Base-by-base conservation (phyloP, 768 basidiomycete species). In the Boletus pseudo-olivaceus region DNA sequence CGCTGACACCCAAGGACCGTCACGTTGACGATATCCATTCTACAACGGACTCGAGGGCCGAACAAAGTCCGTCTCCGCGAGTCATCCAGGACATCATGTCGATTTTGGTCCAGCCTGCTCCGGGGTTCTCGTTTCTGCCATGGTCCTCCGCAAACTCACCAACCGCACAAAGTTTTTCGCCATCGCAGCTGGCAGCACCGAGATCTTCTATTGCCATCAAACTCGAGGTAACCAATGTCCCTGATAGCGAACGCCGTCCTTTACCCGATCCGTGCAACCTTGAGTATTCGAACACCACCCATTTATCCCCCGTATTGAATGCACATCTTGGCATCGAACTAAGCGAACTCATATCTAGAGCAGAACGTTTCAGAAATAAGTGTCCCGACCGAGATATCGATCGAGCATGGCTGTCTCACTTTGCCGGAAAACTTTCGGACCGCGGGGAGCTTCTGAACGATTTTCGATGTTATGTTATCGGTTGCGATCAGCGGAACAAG, bases 401-500 rank as follows among this genome's bases (percentile, higher is more conserved):
- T 64, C 82, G 82, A 63, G 68, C 69, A 14, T 89, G 86, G 84
- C 69, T 89, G 46, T 75, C 82, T 42, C 78, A 77, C 29, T 89
- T 86, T 65, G 85, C 84, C 15, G 87, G 87, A 30, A 83, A 82
- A 59, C 70, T 89, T 34, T 81, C 85, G 8, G 66, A 71, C 17
- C 72, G 74, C 34, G 87, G 87, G 7, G 79, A 83, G 61, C 73
- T 80, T 11, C 65, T 84, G 19, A 73, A 77, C 10, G 81, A 87
- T 39, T 88, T 80, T 59, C 77, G 87, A 35, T 89, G 87, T 61
- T 89, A 89, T 61, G 72, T 89, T 39, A 59, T 73, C 20, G 87
- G 83, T 8, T 89, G 87, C 66, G 68, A 73, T 27, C 87, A 89
- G 64, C 75, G 72, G 51, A 89, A 89, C 74, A 88, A 84, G 67